These are phyloP conservation scores for Saussurea involucrata DNA, from an alignment of 129 eudicot species.

Conservation along the genomic window DNA sequence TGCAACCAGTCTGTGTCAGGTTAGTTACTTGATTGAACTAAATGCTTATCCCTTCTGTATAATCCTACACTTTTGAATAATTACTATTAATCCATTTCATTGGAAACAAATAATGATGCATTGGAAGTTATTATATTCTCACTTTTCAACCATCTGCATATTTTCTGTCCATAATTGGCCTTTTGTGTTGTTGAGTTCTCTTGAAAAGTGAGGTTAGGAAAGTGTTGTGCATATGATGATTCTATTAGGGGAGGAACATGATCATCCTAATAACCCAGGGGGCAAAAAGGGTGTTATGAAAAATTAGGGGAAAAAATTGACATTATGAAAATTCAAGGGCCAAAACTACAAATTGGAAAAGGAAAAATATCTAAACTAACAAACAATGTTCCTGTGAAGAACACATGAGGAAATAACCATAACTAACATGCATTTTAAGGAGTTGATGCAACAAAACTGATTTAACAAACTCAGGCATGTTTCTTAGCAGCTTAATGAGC, in stretches of 20 bases:
- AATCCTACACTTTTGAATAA: constrained; percentile 21
- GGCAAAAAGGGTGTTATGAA: background rate
- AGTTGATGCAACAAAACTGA: too few relatives aligned
- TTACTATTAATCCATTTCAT: constrained; percentile 7
- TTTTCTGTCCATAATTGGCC: background rate
- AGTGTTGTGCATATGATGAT: background rate
- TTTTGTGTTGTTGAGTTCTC: background rate
- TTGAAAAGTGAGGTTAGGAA: background rate
- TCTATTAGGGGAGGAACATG: background rate
- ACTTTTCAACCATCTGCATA: background rate
- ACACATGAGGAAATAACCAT: too few relatives aligned
- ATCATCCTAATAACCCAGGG: background rate
- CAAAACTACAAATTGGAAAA: background rate
- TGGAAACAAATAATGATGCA: constrained; percentile 8
- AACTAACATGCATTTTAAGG: too few relatives aligned
- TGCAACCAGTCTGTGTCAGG: constrained; percentile 1
- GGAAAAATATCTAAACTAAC: background rate
- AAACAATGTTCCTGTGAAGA: too few relatives aligned
- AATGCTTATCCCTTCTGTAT: constrained; percentile 17
- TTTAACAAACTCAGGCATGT: too few relatives aligned
- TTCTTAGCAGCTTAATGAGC: too few relatives aligned
- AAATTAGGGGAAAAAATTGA: background rate
- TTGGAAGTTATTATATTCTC: constrained; percentile 14
- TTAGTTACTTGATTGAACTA: constrained; percentile 12
- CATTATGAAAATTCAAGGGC: background rate